Evolutionary conservation across 2,329 filamentous ascomycete genomes (phyloP).

Genomic region (Sporothrix inflata): DNA sequence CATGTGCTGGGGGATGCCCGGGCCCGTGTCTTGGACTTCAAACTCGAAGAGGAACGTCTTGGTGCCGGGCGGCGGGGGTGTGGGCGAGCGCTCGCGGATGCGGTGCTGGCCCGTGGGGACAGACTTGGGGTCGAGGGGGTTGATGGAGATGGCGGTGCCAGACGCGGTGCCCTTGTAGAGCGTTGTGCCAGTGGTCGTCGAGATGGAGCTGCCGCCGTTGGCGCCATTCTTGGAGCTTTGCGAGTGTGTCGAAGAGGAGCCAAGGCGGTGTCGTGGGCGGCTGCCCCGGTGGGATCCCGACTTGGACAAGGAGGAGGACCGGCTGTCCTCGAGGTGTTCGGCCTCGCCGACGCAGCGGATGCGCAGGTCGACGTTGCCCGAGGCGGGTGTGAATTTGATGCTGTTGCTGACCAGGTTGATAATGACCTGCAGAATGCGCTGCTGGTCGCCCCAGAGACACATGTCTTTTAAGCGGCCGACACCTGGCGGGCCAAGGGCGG

Average conservation of each 20-base stretch:
- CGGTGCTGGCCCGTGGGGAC: conserved; percentile 48
- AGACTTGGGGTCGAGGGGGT: conserved; percentile 62
- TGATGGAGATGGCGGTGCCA: conserved; percentile 64
- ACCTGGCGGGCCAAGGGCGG: conserved; percentile 66
- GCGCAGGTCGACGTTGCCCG: conserved; percentile 73
- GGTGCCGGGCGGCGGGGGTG: conserved; percentile 63
- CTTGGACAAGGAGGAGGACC: conserved; percentile 57
- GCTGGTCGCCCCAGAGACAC: conserved; percentile 89
- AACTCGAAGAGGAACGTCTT: conserved; percentile 80
- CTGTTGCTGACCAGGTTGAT: conserved; percentile 93
- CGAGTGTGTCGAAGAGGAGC: conserved; percentile 56
- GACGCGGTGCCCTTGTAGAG: conserved; percentile 40
- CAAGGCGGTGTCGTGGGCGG: conserved; percentile 50
- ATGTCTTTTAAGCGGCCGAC: conserved; percentile 77
- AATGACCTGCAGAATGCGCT: conserved; percentile 87
- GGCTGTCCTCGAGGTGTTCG: conserved; percentile 51
- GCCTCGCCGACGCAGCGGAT: conserved; percentile 73
- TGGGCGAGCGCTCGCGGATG: conserved; percentile 59
- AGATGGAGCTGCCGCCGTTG: conserved; percentile 32
- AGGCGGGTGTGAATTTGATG: conserved; percentile 82
- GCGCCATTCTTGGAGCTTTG: conserved; percentile 48
- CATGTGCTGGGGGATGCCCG: conserved; percentile 77
- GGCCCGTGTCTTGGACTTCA: conserved; percentile 84
- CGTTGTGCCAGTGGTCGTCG: conserved; percentile 28
- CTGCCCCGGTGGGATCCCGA: conserved; percentile 48